Evolutionary conservation across 2,329 filamentous ascomycete genomes (phyloP).

Genomic region (Ophiostoma quercus): DNA sequence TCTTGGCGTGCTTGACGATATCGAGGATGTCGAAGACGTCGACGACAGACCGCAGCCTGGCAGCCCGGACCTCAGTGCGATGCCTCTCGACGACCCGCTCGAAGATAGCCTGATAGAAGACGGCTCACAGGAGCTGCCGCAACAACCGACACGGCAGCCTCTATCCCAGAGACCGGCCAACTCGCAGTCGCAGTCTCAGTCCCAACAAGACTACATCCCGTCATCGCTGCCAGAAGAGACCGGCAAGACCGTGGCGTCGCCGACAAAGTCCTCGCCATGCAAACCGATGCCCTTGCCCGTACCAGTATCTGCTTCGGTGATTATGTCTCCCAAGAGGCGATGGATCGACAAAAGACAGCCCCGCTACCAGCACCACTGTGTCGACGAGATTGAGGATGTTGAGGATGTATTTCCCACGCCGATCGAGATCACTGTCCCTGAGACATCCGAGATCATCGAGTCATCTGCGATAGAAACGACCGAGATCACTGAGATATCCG

Average conservation of each 20-base stretch:
- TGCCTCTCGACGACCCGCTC: constrained; percentile 10
- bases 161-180: constrained; percentile 18
- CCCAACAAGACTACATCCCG: constrained; percentile 18
- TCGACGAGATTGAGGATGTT: constrained; percentile 6
- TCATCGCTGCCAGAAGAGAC: constrained; percentile 27
- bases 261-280: background rate
- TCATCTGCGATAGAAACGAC: too few relatives aligned
- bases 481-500: background rate
- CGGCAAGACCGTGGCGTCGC: constrained; percentile 14
- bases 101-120: constrained; percentile 8
- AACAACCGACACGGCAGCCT: background rate
- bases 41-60: background rate
- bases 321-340: background rate
- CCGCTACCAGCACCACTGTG: background rate
- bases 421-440: background rate
- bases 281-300: constrained; percentile 1
- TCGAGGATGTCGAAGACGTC: background rate
- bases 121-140: background rate
- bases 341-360: background rate
- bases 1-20: background rate
- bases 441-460: too few relatives aligned
- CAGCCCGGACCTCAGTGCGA: constrained; percentile 19
- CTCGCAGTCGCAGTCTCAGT: constrained; percentile 20
- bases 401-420: background rate
- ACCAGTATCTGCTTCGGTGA: background rate